Evolutionary conservation across 345 rosid genomes (phyloP).

Genomic region (Corchorus olitorius): DNA sequence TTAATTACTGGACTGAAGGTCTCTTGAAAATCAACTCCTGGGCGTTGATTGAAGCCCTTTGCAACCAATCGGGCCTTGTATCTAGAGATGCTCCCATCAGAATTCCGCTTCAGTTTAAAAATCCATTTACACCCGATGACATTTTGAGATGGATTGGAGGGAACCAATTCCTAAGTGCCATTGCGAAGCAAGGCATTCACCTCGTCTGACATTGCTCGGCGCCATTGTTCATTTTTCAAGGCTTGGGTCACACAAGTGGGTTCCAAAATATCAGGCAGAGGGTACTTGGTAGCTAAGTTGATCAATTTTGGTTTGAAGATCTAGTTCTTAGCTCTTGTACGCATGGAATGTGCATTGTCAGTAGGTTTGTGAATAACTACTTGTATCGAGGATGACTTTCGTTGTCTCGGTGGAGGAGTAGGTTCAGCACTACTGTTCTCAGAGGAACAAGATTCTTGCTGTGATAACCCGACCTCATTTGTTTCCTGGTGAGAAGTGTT

Average conservation of each 20-base stretch:
- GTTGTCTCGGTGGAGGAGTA: not conserved
- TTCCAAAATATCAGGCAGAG: not conserved
- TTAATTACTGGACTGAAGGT: not conserved
- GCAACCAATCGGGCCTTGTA: not conserved
- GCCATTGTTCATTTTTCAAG: not conserved
- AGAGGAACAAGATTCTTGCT: no score
- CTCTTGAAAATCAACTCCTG: not conserved
- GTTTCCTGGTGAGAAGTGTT: no score
- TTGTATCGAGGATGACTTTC: not conserved
- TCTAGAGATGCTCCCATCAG: not conserved
- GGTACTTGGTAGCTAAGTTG: not conserved
- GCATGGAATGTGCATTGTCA: not conserved
- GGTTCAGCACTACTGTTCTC: no score
- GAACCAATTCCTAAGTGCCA: not conserved
- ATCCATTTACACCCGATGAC: not conserved
- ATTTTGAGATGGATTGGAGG: not conserved
- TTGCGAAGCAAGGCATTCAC: not conserved
- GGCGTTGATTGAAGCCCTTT: not conserved
- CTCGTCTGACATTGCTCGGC: not conserved
- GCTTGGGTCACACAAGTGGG: not conserved
- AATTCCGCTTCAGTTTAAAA: no score
- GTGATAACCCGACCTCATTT: no score
- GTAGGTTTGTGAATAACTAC: not conserved
- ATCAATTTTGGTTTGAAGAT: not conserved
- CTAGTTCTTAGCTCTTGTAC: not conserved